Percentiles rank a stretch among this genome's conserved stretches.
phyloP scores from a whole-genome alignment of 345 rosid species.

The Hypericum perforatum region DNA sequence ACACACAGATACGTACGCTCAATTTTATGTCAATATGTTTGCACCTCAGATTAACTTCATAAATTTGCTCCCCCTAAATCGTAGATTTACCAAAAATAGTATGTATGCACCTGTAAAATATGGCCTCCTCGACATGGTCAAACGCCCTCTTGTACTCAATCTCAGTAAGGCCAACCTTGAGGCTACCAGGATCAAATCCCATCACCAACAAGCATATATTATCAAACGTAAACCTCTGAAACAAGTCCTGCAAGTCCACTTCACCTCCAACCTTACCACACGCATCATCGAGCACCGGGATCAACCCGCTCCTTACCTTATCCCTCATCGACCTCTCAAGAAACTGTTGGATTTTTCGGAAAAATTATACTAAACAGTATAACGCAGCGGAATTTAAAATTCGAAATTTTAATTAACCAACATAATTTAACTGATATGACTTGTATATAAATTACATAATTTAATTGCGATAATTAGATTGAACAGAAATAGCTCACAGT shows the following conservation, averaged over 20 bases:
- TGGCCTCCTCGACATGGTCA: conserved; percentile 14
- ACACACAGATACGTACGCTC: too few species aligned
- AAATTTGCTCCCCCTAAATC: too few species aligned
- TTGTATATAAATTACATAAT: conserved; percentile 1
- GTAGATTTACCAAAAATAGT: not conserved
- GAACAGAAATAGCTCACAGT: too few species aligned
- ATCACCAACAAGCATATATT: conserved; percentile 11
- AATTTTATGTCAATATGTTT: too few species aligned
- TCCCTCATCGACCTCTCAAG: not conserved
- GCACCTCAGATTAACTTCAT: too few species aligned
- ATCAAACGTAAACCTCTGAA: conserved; percentile 23
- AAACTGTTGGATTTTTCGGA: too few species aligned
- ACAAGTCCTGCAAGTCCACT: conserved; percentile 26
- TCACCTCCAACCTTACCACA: not conserved
- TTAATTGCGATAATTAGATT: too few species aligned
- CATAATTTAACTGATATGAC: too few species aligned
- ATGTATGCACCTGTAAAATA: not conserved
- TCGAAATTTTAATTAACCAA: too few species aligned
- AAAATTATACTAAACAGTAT: too few species aligned
- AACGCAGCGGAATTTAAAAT: too few species aligned
- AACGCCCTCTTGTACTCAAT: conserved; percentile 13
- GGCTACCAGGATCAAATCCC: conserved; percentile 16
- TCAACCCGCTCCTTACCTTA: conserved; percentile 8
- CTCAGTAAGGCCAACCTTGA: conserved; percentile 15
- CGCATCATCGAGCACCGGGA: conserved; percentile 7